Evolutionary conservation across 140 eudicot genomes (phyloP), one percentile per base, ranked within the genome.

Genomic region (Cichorium intybus): DNA sequence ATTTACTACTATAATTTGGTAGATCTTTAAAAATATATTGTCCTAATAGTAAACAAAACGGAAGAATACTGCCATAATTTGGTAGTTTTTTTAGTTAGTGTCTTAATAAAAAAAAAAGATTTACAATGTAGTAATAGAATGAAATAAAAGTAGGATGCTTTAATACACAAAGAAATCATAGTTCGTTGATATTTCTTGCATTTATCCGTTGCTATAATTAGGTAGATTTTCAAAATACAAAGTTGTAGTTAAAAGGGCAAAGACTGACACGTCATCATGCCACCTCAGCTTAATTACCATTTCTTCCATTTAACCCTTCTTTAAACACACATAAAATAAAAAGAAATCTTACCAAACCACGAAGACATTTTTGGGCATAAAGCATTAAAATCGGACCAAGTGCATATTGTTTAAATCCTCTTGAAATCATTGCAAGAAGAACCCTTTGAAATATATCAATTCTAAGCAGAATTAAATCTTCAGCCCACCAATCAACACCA

Each of bases 401-500:
- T 24, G 95, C 95, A 50, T 70, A 93, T 57, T 88, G 97, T 73
- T 93, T 84, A 20, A 86, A 84, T n/a, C 99, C 97, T 56, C 99
- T 86, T 4, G 95, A 81, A 55, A 84, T 73, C 97, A 89, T 88
- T 21, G 99, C 97, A 65, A 84, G 81, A 23, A 93, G 76, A 63
- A 89, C 95, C 80, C 99, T 72, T 57, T 88, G 99, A 64, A 93
- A 93, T 20, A 86, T 55, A 80, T 86, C 97, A 21, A 93, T 84
- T 55, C 94, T 76, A 10, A 93, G 83, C 34, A 80, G 77, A 35
- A 84, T 78, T 47, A 93, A 68, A 78, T 93, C 99, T 62, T 93
- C 99, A 43, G 96, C 99, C 99, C 99, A 93, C 99, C 99, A 93
- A 69, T 93, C 95, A 33, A 85, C 88, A 1, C 80, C 88, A 1